These are phyloP conservation scores for Lactuca sativa DNA, from an alignment of 129 eudicot species.

Conservation along the genomic window DNA sequence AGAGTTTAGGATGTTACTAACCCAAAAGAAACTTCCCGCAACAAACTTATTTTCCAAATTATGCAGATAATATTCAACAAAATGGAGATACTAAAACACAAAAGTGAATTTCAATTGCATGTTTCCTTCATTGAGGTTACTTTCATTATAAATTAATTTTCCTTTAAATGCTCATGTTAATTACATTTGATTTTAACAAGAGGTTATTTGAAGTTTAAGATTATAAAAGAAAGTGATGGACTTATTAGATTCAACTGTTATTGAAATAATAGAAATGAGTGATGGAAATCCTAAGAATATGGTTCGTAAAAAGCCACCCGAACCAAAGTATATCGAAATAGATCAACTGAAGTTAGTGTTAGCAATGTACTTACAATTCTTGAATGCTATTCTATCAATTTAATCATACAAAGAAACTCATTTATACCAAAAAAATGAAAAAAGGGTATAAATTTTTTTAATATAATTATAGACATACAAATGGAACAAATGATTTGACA, in stretches of 20 bases:
- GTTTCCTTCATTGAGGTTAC: slow-evolving; percentile 93
- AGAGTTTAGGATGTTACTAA: no score
- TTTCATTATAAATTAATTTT: background rate
- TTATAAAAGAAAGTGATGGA: slow-evolving; percentile 96
- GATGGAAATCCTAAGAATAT: slow-evolving; percentile 65
- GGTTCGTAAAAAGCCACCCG: slow-evolving; percentile 56
- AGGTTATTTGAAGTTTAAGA: slow-evolving; percentile 42
- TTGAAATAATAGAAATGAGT: slow-evolving; percentile 54
- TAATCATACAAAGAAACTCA: no score
- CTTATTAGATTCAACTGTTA: slow-evolving; percentile 69
- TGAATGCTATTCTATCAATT: no score
- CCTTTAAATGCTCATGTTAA: slow-evolving; percentile 3
- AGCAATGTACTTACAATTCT: slow-evolving; percentile 8
- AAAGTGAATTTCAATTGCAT: slow-evolving; percentile 78
- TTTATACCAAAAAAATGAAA: no score
- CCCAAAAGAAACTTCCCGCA: slow-evolving; percentile 14
- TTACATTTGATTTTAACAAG: slow-evolving; percentile 22
- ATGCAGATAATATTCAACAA: slow-evolving; percentile 77
- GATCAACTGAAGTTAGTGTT: slow-evolving; percentile 85
- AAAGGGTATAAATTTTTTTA: no score
- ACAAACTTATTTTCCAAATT: slow-evolving; percentile 72
- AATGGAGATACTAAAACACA: slow-evolving; percentile 67
- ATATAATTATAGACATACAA: no score
- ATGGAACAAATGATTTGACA: no score
- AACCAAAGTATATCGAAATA: slow-evolving; percentile 68